Base-by-base conservation (phyloP, 2,329 filamentous ascomycete genomes). In the Paradendryphiella salina region DNA sequence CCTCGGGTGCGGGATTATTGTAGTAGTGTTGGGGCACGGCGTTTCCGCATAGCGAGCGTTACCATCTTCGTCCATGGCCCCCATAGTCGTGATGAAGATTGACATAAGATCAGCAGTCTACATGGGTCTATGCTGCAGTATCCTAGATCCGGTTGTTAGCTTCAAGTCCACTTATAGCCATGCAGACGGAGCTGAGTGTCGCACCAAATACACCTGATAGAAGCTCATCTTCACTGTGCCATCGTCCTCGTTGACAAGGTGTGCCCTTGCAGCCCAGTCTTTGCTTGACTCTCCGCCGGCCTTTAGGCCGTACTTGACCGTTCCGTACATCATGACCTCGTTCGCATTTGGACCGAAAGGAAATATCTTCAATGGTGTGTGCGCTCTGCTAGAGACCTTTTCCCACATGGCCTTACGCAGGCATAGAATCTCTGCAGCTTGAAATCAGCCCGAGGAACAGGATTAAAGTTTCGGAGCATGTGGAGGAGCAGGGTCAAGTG, bases 201-300 rank as follows among this genome's bases (percentile, higher is more conserved):
- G 71, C 54, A 81, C 79, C 58, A 82, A 53, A 61, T 81, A 82
- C 5, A 82, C 79, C 63, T 82, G 79, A 64, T 83, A 82, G 55
- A 77, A 79, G 23, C 74, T 69, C 73, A 82, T 75, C 68, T 76
- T 82, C 64, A 83, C 79, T 57, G 76, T 77, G 3, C 79, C 82
- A 37, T 80, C 77, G 36, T 74, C 73, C 4, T 79, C 73, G 5
- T 79, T 77, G 21, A 76, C 69, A 36, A 86, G 75, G 45, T 80
- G 73, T 3, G 79, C 82, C 54, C 79, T 72, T 43, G 76, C 82
- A 14, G 79, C 79, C 82, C 82, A 85, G 9, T 82, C 79, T 3
- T 82, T 65, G 2, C 63, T 63, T 3, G 70, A 69, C 42, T 74
- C 70, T 21, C 73, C 74, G 13, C 80, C 81, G 60, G 79, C 78